These are phyloP conservation scores for Daedaleopsis nitida DNA, from an alignment of 768 basidiomycete species.

Conservation along the genomic window DNA sequence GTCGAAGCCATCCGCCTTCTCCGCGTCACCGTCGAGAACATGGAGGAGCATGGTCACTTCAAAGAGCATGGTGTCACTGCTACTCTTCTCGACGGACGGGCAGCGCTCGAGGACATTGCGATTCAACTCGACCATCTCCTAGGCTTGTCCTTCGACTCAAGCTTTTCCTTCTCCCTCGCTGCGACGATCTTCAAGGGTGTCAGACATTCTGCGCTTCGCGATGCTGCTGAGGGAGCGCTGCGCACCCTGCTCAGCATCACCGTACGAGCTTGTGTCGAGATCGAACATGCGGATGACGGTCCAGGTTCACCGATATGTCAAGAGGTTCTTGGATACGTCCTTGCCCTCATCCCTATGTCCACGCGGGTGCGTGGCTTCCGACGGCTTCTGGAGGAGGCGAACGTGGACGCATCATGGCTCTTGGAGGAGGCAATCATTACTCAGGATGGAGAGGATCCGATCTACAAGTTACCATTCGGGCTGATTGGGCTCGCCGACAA, in stretches of 20 bases:
- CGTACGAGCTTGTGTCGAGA: slow-evolving; percentile 34
- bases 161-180: slow-evolving; percentile 81
- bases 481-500: slow-evolving; percentile 65
- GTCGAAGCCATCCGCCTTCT: slow-evolving; percentile 70
- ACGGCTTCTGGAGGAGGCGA: slow-evolving; percentile 63
- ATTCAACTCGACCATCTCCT: slow-evolving; percentile 72
- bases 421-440: slow-evolving; percentile 47
- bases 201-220: slow-evolving; percentile 64
- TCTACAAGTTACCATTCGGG: slow-evolving; percentile 55
- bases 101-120: slow-evolving; percentile 65
- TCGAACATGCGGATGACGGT: slow-evolving; percentile 37
- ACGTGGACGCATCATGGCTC: slow-evolving; percentile 50
- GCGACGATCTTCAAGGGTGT: slow-evolving; percentile 87
- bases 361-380: slow-evolving; percentile 58
- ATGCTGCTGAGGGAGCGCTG: slow-evolving; percentile 61
- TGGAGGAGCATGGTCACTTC: slow-evolving; percentile 64
- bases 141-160: slow-evolving; percentile 74
- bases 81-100: slow-evolving; percentile 65
- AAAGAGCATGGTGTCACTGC: slow-evolving; percentile 50
- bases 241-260: slow-evolving; percentile 66
- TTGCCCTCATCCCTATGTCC: slow-evolving; percentile 74
- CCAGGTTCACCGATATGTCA: slow-evolving; percentile 47
- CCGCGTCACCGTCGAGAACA: slow-evolving; percentile 60
- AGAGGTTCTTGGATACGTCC: slow-evolving; percentile 75
- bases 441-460: slow-evolving; percentile 36